phyloP scores from a whole-genome alignment of 2,329 filamentous ascomycete genomes.

The Bipolaris cookei region DNA sequence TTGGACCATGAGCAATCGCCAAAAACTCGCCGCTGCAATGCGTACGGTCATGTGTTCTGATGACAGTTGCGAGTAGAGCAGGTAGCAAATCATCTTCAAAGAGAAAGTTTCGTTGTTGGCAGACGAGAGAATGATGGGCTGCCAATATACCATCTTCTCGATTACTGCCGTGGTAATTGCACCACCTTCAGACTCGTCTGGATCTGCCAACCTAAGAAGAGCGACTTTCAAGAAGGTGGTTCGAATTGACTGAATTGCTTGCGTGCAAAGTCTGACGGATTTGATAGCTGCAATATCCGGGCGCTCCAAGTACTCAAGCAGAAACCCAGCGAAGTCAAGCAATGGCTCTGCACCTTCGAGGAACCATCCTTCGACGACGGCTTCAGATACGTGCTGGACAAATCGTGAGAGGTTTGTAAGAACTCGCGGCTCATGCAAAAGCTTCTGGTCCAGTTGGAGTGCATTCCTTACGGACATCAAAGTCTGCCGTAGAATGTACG shows the following conservation, averaged over 20 bases:
- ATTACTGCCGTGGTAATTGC: constrained; percentile 73
- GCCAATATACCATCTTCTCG: constrained; percentile 91
- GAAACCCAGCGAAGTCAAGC: constrained; percentile 82
- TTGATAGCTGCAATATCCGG: constrained; percentile 83
- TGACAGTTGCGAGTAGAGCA: constrained; percentile 87
- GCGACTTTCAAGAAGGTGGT: constrained; percentile 79
- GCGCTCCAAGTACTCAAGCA: constrained; percentile 87
- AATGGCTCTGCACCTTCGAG: constrained; percentile 82
- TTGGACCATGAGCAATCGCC: constrained; percentile 91
- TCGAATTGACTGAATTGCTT: constrained; percentile 78
- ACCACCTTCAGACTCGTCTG: constrained; percentile 71
- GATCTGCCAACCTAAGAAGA: constrained; percentile 80
- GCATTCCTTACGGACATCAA: constrained; percentile 73
- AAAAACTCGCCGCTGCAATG: constrained; percentile 78
- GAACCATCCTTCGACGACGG: constrained; percentile 96
- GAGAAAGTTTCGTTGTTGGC: constrained; percentile 81
- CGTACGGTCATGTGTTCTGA: constrained; percentile 72
- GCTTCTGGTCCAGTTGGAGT: constrained; percentile 73
- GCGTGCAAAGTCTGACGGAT: constrained; percentile 87
- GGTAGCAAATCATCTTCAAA: constrained; percentile 86
- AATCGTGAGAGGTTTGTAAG: constrained; percentile 87
- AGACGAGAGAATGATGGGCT: constrained; percentile 82
- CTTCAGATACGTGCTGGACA: constrained; percentile 80
- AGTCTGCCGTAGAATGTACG: constrained; percentile 79
- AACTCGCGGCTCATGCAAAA: constrained; percentile 79